Evolutionary conservation across 192 early-diverging fungal genomes (phyloP), one percentile per base, ranked within the genome.

Genomic region (Linnemannia zychae): DNA sequence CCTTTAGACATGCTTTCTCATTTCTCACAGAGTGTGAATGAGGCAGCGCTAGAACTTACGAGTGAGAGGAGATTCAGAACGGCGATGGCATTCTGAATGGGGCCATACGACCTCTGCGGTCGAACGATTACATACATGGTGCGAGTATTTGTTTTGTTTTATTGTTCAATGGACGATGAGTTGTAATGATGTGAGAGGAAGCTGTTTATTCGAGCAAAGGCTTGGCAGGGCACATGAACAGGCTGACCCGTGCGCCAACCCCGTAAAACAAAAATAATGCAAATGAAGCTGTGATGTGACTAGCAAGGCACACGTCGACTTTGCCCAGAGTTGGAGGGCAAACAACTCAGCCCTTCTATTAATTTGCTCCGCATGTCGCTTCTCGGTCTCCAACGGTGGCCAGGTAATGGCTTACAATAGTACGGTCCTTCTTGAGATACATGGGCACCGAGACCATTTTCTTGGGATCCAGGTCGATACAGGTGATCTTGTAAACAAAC

Each of bases 401-500:
- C 48, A 79, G 48, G 50, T 85, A 94, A 38, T 86, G 82, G 6
- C 80, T 71, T 0, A 94, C 91, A 48, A 96, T 94, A 12, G 66
- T 67, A 48, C 88, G 88, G 80, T 94, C 93, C 60, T 88, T 87
- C 67, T 85, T 79, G 31, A 79, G 85, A 73, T 94, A 92, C 46
- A 63, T 67, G 15, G 91, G 90, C 4, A 96, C 80, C 40, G 94
- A 94, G 49, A 63, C 52, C 13, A 93, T 81, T 57, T 89, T 87
- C 72, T 96, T 97, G 15, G 93, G 91, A 78, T 97, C 96, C 31
- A 95, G 81, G 81, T 97, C 96, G 12, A 97, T 87, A 34, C 94
- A 79, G 6, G 82, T 89, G 46, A 95, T 76, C 50, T 85, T 90
- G 76, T 92, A 93, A 3, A 72, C 34, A 71, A 88, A 84, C 34